Base-by-base conservation (phyloP, 2,329 filamentous ascomycete species). In the Lizonia empirigonia region DNA sequence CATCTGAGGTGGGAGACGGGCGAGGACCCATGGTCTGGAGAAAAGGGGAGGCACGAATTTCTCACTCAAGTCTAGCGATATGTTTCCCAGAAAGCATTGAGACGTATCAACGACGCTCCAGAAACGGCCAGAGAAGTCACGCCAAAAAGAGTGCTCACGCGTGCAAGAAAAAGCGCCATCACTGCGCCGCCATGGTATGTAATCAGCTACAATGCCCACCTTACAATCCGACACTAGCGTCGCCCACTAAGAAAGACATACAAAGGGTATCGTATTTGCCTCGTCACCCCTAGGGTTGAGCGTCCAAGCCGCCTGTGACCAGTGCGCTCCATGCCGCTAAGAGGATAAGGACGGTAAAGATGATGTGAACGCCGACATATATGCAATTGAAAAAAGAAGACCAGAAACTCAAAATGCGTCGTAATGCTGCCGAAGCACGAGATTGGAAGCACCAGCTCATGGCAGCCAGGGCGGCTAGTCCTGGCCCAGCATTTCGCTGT, bases 401-500 rank as follows among this genome's bases (percentile, higher is more conserved):
- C 26, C 18, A 20, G 27, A 23, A 27, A 27, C 20, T 27, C 33
- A 26, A 33, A 10, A 30, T 27, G 26, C 33, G 33, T 30, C 10
- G 22, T 7, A 16, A 48, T 13, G 18, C 19, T 24, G 32, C 19
- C 18, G 23, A 37, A 37, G 34, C 15, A 34, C 16, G 2, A 6
- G 15, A 18, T 34, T n/a, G 15, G 15, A 7, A 15, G 33, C 18
- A 24, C 9, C 13, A 18, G 20, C 20, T 36, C 15, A 49, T 5
- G 30, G 26, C 4, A 27, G 26, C 33, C 40, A 45, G 29, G 35
- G 35, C 30, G 23, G 27, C 48, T 57, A 67, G 30, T 67, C 62
- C 44, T 67, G 54, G 32, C 65, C 73, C 69, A 77, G 69, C 50
- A 77, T 70, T 63, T 78, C 76, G 54, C 76, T 78, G 19, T 70